Evolutionary conservation across 495 filamentous ascomycete genomes (phyloP).

Genomic region (Talaromyces stipitatus): DNA sequence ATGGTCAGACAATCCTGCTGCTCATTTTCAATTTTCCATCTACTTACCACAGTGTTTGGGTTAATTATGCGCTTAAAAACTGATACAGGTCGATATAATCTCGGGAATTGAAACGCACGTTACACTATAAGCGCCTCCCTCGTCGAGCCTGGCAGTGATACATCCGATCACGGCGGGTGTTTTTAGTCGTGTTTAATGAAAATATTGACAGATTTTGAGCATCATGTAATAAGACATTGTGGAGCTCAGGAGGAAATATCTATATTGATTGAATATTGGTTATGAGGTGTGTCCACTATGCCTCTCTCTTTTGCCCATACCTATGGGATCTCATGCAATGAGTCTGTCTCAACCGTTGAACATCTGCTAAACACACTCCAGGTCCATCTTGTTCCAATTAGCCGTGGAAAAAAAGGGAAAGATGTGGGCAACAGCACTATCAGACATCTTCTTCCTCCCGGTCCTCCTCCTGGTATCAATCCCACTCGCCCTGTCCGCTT

Average conservation of each 20-base stretch:
- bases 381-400: neutral
- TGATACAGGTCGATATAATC: neutral
- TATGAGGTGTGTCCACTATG: neutral
- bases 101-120: neutral
- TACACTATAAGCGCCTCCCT: too few species aligned
- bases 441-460: slow-evolving; percentile 51
- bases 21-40: neutral
- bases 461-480: slow-evolving; percentile 58
- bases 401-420: neutral
- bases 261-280: neutral
- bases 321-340: too few species aligned
- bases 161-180: neutral
- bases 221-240: neutral
- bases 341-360: too few species aligned
- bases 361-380: neutral
- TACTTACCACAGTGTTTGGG: neutral
- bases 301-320: too few species aligned
- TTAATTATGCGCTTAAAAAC: neutral
- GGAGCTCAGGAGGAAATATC: neutral
- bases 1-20: neutral
- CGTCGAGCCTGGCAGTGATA: neutral
- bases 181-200: neutral
- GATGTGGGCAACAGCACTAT: slow-evolving; percentile 39
- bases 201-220: neutral
- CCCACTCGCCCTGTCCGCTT: slow-evolving; percentile 61